These are phyloP conservation scores for Aspergillus saccharolyticus DNA, from an alignment of 495 filamentous ascomycete species.

Conservation along the genomic window DNA sequence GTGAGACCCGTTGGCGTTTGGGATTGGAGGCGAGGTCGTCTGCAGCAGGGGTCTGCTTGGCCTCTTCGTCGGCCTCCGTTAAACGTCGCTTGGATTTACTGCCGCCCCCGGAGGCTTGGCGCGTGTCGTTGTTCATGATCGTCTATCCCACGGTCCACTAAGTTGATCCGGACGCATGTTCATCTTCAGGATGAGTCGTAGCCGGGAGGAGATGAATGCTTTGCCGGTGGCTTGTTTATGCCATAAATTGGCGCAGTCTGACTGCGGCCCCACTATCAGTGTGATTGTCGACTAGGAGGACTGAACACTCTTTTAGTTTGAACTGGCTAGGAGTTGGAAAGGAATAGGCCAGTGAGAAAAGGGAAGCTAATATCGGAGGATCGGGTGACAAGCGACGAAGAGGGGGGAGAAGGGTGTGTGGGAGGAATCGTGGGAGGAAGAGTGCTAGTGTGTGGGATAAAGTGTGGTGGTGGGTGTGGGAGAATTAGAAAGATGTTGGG, in stretches of 20 bases:
- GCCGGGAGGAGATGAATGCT: slow-evolving; percentile 27
- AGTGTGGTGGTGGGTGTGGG: slow-evolving; percentile 1
- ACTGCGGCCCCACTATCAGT: slow-evolving; percentile 3
- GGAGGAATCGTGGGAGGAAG: not conserved
- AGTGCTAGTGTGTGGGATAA: not conserved
- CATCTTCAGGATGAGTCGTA: slow-evolving; percentile 21
- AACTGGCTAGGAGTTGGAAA: not conserved
- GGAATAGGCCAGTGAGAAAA: not conserved
- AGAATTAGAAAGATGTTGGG: slow-evolving; percentile 7
- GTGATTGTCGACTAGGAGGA: not conserved
- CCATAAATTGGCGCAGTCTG: slow-evolving; percentile 4
- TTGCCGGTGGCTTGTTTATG: slow-evolving; percentile 28
- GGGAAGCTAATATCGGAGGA: not conserved
- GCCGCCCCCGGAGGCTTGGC: slow-evolving; percentile 31
- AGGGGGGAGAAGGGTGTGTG: not conserved
- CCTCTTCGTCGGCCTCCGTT: slow-evolving; percentile 30
- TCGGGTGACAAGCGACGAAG: not conserved
- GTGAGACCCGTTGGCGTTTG: slow-evolving; percentile 51
- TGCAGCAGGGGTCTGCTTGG: slow-evolving; percentile 20
- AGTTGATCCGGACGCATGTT: slow-evolving; percentile 29
- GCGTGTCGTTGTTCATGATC: slow-evolving; percentile 42
- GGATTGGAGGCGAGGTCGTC: slow-evolving; percentile 29
- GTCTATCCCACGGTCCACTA: slow-evolving; percentile 36
- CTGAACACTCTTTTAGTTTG: not conserved
- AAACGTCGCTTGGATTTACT: slow-evolving; percentile 34